Evolutionary conservation across 257 asterid species (phyloP).

Genomic region (Nicotiana benthamiana): DNA sequence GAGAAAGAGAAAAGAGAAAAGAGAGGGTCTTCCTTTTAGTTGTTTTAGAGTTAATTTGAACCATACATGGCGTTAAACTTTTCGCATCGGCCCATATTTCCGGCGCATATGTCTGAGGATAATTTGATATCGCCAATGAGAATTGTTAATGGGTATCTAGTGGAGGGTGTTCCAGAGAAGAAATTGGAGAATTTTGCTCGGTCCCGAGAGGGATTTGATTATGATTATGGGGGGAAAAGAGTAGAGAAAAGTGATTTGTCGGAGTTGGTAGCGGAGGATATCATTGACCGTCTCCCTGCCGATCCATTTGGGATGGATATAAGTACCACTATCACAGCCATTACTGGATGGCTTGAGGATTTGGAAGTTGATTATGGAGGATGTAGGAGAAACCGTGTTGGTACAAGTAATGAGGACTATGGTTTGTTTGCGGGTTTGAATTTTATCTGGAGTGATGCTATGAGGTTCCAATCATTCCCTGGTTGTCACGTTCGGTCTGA

Average conservation of each 20-base stretch:
- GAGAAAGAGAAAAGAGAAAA: not conserved
- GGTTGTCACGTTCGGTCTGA: conserved; percentile 11
- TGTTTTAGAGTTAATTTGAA: conserved; percentile 1
- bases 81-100: conserved; percentile 51
- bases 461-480: conserved; percentile 36
- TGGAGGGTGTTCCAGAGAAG: conserved; percentile 53
- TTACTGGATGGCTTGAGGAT: conserved; percentile 72
- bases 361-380: conserved; percentile 53
- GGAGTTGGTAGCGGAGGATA: conserved; percentile 38
- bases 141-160: conserved; percentile 49
- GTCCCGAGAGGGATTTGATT: conserved; percentile 35
- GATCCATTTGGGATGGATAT: conserved; percentile 96
- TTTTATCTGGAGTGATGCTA: conserved; percentile 44
- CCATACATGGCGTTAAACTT: conserved; percentile 80
- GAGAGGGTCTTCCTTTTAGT: not conserved
- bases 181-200: conserved; percentile 39
- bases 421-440: conserved; percentile 47
- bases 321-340: conserved; percentile 60
- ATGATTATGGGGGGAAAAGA: conserved; percentile 26
- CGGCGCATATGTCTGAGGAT: conserved; percentile 55
- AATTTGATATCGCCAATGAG: conserved; percentile 56
- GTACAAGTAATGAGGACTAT: conserved; percentile 30
- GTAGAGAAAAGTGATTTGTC: conserved; percentile 33
- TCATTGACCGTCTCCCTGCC: conserved; percentile 63
- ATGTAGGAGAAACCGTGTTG: conserved; percentile 18